These are phyloP conservation scores for Catunica adiposa DNA, from an alignment of 2,329 filamentous ascomycete genomes.

Conservation along the genomic window DNA sequence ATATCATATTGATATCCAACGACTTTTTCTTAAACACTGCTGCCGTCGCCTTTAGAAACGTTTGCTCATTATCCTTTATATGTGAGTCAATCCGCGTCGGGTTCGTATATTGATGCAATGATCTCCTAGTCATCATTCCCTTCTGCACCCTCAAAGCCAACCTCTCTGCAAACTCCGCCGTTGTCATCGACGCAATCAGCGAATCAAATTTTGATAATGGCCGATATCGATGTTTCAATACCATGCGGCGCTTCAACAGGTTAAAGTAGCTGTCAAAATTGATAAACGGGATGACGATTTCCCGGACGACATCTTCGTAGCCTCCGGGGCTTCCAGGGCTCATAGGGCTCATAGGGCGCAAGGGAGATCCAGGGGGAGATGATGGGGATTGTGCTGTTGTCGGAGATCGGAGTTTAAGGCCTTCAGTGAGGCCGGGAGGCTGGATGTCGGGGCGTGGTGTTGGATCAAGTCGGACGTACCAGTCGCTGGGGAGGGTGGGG, in stretches of 20 bases:
- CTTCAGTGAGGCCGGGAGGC: background rate
- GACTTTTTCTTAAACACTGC: background rate
- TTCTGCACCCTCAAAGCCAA: background rate
- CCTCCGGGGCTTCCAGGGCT: too few relatives aligned
- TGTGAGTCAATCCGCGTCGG: background rate
- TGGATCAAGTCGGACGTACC: background rate
- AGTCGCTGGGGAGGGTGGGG: background rate
- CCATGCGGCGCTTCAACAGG: background rate
- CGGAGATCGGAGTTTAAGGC: background rate
- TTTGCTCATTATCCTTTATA: background rate
- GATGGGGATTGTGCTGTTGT: too few relatives aligned
- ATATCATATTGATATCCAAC: background rate
- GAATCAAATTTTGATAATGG: background rate
- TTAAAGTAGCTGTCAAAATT: background rate
- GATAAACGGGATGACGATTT: conserved; percentile 1
- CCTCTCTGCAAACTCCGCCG: background rate
- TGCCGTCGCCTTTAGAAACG: background rate
- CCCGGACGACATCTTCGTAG: background rate
- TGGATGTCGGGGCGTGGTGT: background rate
- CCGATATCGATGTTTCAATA: background rate
- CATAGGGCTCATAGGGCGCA: background rate
- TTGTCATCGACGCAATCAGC: background rate
- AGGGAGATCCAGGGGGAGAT: background rate
- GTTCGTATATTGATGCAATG: background rate
- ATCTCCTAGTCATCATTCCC: background rate